Evolutionary conservation across 768 basidiomycete genomes (phyloP).

Genomic region (Mycena rebaudengoi): DNA sequence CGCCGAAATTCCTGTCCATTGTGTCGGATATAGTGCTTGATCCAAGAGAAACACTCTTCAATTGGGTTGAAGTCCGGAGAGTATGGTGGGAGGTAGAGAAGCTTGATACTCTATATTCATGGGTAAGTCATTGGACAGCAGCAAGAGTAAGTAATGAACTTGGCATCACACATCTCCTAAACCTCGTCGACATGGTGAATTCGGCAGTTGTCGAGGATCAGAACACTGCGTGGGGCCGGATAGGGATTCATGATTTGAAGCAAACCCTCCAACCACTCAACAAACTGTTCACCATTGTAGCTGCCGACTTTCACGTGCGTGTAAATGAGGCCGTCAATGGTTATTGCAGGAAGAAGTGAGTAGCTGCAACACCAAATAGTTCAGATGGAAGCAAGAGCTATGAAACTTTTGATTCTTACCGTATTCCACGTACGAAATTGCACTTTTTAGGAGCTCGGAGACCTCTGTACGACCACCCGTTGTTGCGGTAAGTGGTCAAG

Average conservation of each 20-base stretch:
- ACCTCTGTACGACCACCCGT: constrained; percentile 23
- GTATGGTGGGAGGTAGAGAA: constrained; percentile 44
- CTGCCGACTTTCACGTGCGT: constrained; percentile 30
- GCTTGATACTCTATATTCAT: constrained; percentile 32
- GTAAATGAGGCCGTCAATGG: constrained; percentile 27
- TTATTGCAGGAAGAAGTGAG: constrained; percentile 31
- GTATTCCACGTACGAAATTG: constrained; percentile 27
- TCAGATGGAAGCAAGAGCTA: neutral
- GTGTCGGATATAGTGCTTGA: constrained; percentile 40
- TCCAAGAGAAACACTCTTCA: constrained; percentile 42
- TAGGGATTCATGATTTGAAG: constrained; percentile 36
- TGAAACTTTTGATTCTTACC: constrained; percentile 14
- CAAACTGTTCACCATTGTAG: constrained; percentile 33
- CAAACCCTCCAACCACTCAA: constrained; percentile 22
- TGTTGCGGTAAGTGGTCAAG: constrained; percentile 24
- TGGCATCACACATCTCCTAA: constrained; percentile 20
- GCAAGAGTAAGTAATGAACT: neutral
- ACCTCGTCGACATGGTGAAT: constrained; percentile 38
- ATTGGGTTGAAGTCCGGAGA: constrained; percentile 48
- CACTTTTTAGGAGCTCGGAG: constrained; percentile 16
- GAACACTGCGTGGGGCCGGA: constrained; percentile 29
- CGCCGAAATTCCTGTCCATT: constrained; percentile 23
- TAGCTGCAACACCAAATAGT: constrained; percentile 19
- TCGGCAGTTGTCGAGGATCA: constrained; percentile 40
- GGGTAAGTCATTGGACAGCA: too few relatives aligned